Conservation (phyloP, 1,284 basidiomycete genomes). For the Ustilago loliicola region DNA sequence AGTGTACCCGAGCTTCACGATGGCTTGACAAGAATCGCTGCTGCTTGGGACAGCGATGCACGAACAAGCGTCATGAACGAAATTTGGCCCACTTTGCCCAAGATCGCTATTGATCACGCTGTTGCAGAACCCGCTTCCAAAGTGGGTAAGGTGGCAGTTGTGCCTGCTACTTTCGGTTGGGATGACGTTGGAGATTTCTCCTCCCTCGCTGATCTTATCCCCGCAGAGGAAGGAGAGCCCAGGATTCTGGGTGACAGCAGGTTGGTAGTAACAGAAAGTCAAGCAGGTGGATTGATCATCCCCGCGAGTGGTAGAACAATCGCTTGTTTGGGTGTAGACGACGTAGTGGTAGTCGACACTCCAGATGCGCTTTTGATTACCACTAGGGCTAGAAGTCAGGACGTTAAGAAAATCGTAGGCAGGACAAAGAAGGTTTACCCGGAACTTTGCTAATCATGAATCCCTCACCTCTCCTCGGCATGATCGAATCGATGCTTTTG, state of each 20-base stretch:
- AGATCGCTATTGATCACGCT: slow-evolving; percentile 70
- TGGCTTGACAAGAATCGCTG: slow-evolving; percentile 64
- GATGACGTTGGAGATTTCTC: slow-evolving; percentile 70
- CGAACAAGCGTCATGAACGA: slow-evolving; percentile 51
- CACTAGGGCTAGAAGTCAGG: slow-evolving; percentile 67
- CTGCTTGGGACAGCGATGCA: slow-evolving; percentile 61
- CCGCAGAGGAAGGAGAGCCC: slow-evolving; percentile 69
- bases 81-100: slow-evolving; percentile 66
- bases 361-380: slow-evolving; percentile 68
- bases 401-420: slow-evolving; percentile 70
- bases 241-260: slow-evolving; percentile 65
- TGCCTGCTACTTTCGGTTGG: slow-evolving; percentile 70
- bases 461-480: too few species aligned
- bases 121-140: slow-evolving; percentile 69
- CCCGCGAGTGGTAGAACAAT: slow-evolving; percentile 65
- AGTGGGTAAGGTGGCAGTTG: slow-evolving; percentile 67
- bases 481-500: too few species aligned
- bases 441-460: slow-evolving; percentile 54
- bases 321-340: slow-evolving; percentile 69
- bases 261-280: slow-evolving; percentile 66
- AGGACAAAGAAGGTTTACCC: slow-evolving; percentile 66
- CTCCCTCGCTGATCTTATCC: slow-evolving; percentile 66
- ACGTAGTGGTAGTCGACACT: slow-evolving; percentile 70
- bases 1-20: slow-evolving; percentile 64
- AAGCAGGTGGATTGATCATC: slow-evolving; percentile 68